Evolutionary conservation across 1,139 yeast genomes (phyloP), one percentile per base, ranked within the genome.

Genomic region (Hyphopichia pseudoburtonii): DNA sequence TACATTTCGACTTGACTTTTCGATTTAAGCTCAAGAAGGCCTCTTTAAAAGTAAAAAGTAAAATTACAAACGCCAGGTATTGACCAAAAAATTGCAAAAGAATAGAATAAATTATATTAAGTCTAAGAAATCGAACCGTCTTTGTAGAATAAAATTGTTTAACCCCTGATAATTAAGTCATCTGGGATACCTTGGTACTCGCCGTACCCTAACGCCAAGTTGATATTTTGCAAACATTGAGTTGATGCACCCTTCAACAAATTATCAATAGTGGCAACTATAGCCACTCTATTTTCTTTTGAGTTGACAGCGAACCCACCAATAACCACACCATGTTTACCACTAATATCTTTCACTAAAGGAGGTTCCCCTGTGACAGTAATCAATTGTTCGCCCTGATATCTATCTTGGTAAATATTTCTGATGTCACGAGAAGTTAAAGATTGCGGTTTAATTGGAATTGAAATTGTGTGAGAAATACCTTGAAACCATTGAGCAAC

Each of bases 401-500:
- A 92, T 57, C 89, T 78, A 32, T 89, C 95, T 63, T 87, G 94
- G 71, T 86, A 92, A 46, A 92, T 66, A 60, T 84, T 79, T 64
- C 95, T 80, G 48, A 89, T 78, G 41, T 88, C 95, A 57, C 95
- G 80, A 8, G 92, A 75, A 10, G 94, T 78, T 51, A 90, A 69
- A 33, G 82, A 77, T 42, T 77, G 73, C 45, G 73, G 70, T 54
- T 80, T 82, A 55, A 92, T 77, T 37, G 98, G 98, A 43, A 92
- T 86, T 37, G 88, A 82, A 43, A 92, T 84, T 18, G 99, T 92
- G 57, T 86, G 87, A 2, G 96, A 75, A 51, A 92, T 92, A 50
- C 99, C 98, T 67, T 92, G 97, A 80, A 94, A 92, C 98, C 98
- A 92, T 62, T 86, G 95, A 2, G 97, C 98, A 41, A 92, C 98